Percentiles rank a stretch among this genome's conserved stretches.
These are phyloP conservation scores for Paragyromitra xinjiangensis DNA, from an alignment of 495 filamentous ascomycete genomes.

Conservation along the genomic window DNA sequence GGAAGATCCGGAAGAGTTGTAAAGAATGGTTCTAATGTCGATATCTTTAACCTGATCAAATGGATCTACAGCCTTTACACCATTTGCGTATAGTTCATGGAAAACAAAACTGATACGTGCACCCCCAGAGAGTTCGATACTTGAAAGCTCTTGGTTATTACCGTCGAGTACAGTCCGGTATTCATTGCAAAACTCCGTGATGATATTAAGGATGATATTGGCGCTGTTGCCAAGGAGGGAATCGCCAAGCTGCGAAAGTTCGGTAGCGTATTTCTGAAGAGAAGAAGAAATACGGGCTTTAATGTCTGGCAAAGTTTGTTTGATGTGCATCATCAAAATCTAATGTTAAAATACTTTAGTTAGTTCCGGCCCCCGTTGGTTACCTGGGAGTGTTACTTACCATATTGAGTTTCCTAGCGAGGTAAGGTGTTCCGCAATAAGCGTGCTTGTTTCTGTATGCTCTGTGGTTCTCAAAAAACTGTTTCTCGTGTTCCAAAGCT, in stretches of 20 bases:
- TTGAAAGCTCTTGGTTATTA: constrained; percentile 94
- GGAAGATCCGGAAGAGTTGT: constrained; percentile 98
- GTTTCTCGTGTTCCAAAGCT: constrained; percentile 92
- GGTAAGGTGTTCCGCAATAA: constrained; percentile 97
- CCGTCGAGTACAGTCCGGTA: constrained; percentile 96
- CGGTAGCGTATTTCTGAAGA: constrained; percentile 87
- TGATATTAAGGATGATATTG: constrained; percentile 97
- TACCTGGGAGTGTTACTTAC: constrained; percentile 59
- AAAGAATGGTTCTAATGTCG: constrained; percentile 94
- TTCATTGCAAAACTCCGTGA: constrained; percentile 97
- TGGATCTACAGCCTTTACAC: constrained; percentile 96
- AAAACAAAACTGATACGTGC: constrained; percentile 99
- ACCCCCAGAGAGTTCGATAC: constrained; percentile 91
- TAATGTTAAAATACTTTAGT: constrained; percentile 56
- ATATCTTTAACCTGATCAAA: constrained; percentile 98
- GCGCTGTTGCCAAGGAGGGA: constrained; percentile 95
- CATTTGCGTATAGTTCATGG: constrained; percentile 97
- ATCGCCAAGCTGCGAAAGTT: constrained; percentile 84
- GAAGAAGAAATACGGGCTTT: constrained; percentile 92
- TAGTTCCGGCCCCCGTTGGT: constrained; percentile 11
- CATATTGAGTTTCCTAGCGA: constrained; percentile 95
- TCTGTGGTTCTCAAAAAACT: constrained; percentile 98
- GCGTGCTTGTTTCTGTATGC: constrained; percentile 98
- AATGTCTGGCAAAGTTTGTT: constrained; percentile 98
- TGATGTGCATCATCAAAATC: constrained; percentile 99